Evolutionary conservation across 108 stramenopile species (phyloP), one percentile per base, ranked within the genome.

Genomic region (Cyclotella baltica): DNA sequence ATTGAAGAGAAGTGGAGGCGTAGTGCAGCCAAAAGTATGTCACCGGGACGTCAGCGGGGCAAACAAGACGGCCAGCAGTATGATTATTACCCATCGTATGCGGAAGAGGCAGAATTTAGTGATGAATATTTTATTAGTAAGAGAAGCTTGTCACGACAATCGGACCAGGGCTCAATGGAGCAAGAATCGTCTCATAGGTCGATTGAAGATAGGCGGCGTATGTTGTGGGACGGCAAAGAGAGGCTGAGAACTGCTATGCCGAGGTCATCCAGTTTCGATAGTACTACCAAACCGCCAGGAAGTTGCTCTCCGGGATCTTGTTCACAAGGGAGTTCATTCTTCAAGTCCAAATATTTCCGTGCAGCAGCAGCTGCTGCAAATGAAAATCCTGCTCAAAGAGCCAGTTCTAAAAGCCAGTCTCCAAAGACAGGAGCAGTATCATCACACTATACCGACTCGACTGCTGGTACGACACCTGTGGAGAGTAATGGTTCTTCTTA

Each of bases 331-430:
- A 74, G 64, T 55, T 23, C 69, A 27, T 57, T 81, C 10, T 81
- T 81, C 80, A 81, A 81, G 69, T 81, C 80, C 20, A 81, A 81
- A 43, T 81, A 75, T 65, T 62, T 81, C 28, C 80, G 73, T 67
- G 80, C 80, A 28, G 80, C 80, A 27, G 80, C 80, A 13, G 57
- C 75, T 58, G 73, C 80, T 4, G 51, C 18, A 10, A 31, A 59
- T 37, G 34, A 48, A 48, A 58, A 40, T 22, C 31, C 25, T 38
- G 33, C 22, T 10, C 28, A 62, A n/a, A 29, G 61, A 62, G 31
- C 16, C 31, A 76, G 36, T 59, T 20, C 51, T 22, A 80, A 63
- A 55, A 37, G 46, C 38, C 57, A 59, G 57, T 27, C 13, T 25
- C 58, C 56, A 59, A 73, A 73, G 50, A 25, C n/a, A 38, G 65